phyloP scores from a whole-genome alignment of 345 rosid genomes.

The Acer saccharum region DNA sequence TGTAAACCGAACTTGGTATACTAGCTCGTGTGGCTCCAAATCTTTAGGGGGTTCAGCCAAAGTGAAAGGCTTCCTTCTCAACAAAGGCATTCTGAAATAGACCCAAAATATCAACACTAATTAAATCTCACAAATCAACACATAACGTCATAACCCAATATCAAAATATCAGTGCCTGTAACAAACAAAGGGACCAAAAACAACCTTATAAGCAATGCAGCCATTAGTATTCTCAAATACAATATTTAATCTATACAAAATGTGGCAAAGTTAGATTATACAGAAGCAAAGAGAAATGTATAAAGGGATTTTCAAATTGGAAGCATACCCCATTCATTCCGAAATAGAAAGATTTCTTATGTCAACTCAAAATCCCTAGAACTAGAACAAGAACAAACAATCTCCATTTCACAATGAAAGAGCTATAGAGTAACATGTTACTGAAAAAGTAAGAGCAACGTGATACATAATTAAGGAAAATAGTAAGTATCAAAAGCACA shows the following conservation, averaged over 20 bases:
- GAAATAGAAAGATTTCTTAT: background rate
- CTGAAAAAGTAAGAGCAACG: background rate
- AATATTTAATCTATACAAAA: background rate
- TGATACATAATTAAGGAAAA: too few relatives aligned
- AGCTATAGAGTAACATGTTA: background rate
- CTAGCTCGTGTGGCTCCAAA: constrained; percentile 72
- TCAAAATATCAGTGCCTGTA: background rate
- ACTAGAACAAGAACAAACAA: background rate
- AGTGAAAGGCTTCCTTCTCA: constrained; percentile 66
- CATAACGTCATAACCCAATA: constrained; percentile 5
- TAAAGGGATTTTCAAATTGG: too few relatives aligned
- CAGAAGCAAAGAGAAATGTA: too few relatives aligned
- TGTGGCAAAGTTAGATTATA: too few relatives aligned
- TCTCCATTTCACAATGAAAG: background rate
- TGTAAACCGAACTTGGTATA: constrained; percentile 92
- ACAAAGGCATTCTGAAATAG: constrained; percentile 67
- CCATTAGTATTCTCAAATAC: background rate
- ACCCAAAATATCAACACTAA: constrained; percentile 15
- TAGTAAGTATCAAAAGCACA: background rate
- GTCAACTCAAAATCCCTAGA: background rate
- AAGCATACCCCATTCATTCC: background rate
- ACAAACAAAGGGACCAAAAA: background rate
- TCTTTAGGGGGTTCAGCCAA: constrained; percentile 62
- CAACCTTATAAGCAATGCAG: background rate
- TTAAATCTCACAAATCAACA: background rate